Conservation (phyloP, 768 basidiomycete genomes). For the Serendipita sp. region DNA sequence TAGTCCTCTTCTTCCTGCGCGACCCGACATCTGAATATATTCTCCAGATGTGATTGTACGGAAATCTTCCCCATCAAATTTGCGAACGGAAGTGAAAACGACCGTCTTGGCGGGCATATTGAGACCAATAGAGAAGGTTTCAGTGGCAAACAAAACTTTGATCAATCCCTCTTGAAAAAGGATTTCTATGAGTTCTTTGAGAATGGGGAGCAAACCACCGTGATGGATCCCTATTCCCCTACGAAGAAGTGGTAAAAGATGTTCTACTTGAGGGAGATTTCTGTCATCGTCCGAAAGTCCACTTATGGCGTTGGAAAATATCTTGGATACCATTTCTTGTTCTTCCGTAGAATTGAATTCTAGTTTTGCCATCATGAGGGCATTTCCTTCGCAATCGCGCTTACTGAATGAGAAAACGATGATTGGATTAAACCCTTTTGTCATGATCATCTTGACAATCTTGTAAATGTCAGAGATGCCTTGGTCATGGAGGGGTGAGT, state of each 20-base stretch:
- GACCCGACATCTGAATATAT: conserved; percentile 99
- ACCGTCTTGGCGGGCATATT: conserved; percentile 99
- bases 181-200: conserved; percentile 98
- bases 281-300: conserved; percentile 77
- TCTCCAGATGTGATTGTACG: conserved; percentile 86
- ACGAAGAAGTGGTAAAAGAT: conserved; percentile 80
- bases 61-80: conserved; percentile 93
- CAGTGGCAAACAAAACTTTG: conserved; percentile 95
- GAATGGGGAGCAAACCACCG: conserved; percentile 87
- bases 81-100: conserved; percentile 87
- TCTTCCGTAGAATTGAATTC: conserved; percentile 91
- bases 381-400: conserved; percentile 88
- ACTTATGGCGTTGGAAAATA: conserved; percentile 90
- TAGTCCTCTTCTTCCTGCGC: conserved; percentile 89
- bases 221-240: conserved; percentile 98
- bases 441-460: conserved; percentile 96
- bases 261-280: conserved; percentile 81
- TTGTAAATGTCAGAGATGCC: conserved; percentile 90
- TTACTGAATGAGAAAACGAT: conserved; percentile 98
- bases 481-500: conserved; percentile 17
- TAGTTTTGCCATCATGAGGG: conserved; percentile 81
- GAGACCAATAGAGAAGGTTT: conserved; percentile 93
- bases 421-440: conserved; percentile 93
- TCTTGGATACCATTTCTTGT: conserved; percentile 66
- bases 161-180: conserved; percentile 96